phyloP scores from a whole-genome alignment of 441 rosid genomes.

The Eruca vesicaria region DNA sequence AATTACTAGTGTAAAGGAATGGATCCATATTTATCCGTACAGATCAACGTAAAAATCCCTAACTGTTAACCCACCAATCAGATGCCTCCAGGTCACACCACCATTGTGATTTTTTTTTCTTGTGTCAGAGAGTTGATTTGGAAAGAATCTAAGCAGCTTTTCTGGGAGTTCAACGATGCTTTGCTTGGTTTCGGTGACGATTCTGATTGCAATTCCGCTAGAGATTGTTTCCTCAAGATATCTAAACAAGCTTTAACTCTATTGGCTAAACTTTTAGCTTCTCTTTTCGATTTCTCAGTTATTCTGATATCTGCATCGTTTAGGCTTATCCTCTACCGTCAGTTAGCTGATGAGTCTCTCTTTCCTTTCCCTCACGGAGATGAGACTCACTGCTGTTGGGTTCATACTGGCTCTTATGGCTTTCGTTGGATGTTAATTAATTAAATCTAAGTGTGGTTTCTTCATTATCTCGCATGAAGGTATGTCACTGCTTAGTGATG shows the following conservation, averaged over 20 bases:
- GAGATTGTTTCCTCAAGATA: conserved; percentile 76
- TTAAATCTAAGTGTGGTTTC: conserved; percentile 97
- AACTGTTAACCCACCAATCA: too few species aligned
- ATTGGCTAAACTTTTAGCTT: conserved; percentile 60
- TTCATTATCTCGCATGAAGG: conserved; percentile 98
- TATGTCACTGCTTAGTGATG: conserved; percentile 30
- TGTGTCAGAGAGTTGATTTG: conserved; percentile 77
- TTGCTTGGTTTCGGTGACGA: conserved; percentile 60
- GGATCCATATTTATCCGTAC: too few species aligned
- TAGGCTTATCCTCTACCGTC: conserved; percentile 83
- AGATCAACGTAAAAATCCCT: too few species aligned
- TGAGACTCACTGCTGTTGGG: conserved; percentile 85
- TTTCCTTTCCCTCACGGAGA: conserved; percentile 84
- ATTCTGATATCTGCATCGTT: conserved; percentile 90
- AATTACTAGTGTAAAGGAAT: too few species aligned
- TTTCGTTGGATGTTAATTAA: conserved; percentile 72
- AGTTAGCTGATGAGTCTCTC: conserved; percentile 93
- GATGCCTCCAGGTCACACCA: too few species aligned
- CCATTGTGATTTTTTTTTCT: too few species aligned
- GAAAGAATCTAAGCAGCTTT: conserved; percentile 76
- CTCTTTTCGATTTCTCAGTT: conserved; percentile 86
- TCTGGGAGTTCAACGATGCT: conserved; percentile 83
- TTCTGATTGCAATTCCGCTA: conserved; percentile 62
- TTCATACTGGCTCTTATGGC: conserved; percentile 89
- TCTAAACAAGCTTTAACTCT: conserved; percentile 50